phyloP scores from a whole-genome alignment of 1,284 basidiomycete species.

The Rhodotorula sp. region DNA sequence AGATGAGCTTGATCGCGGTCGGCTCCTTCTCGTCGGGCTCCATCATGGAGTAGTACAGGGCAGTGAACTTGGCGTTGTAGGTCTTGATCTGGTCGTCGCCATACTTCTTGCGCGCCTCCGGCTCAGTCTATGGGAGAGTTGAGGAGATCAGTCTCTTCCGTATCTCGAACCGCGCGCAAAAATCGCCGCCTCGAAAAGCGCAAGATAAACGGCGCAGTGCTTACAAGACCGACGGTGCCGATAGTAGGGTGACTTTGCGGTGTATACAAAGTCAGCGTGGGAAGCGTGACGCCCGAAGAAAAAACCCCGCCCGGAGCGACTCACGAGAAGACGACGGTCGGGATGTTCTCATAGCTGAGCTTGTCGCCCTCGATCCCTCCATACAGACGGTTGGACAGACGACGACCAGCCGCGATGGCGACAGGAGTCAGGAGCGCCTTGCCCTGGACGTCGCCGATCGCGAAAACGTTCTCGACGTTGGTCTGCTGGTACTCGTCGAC shows the following conservation, averaged over 20 bases:
- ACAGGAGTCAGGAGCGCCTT: constrained; percentile 95
- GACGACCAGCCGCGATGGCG: constrained; percentile 90
- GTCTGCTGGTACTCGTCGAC: constrained; percentile 92
- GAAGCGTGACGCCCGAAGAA: neutral
- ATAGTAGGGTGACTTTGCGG: constrained; percentile 76
- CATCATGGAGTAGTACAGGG: constrained; percentile 59
- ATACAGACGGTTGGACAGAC: constrained; percentile 84
- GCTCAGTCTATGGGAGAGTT: constrained; percentile 60
- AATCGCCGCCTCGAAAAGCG: constrained; percentile 39
- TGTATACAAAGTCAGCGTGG: no score
- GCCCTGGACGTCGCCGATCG: constrained; percentile 89
- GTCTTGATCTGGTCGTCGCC: constrained; percentile 83
- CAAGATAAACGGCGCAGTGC: constrained; percentile 8
- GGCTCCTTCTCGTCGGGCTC: constrained; percentile 83
- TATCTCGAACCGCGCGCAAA: neutral
- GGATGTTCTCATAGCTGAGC: constrained; percentile 77
- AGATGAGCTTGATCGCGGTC: constrained; percentile 87
- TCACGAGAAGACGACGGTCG: constrained; percentile 87
- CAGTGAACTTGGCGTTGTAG: constrained; percentile 59
- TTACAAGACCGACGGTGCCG: constrained; percentile 76
- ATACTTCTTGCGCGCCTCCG: constrained; percentile 80
- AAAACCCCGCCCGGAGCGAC: constrained; percentile 46
- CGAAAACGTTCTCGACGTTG: constrained; percentile 67
- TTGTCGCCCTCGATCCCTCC: constrained; percentile 75
- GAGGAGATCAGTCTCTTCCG: constrained; percentile 33